phyloP scores from a whole-genome alignment of 495 filamentous ascomycete genomes.

The Penicillium diatomitis region DNA sequence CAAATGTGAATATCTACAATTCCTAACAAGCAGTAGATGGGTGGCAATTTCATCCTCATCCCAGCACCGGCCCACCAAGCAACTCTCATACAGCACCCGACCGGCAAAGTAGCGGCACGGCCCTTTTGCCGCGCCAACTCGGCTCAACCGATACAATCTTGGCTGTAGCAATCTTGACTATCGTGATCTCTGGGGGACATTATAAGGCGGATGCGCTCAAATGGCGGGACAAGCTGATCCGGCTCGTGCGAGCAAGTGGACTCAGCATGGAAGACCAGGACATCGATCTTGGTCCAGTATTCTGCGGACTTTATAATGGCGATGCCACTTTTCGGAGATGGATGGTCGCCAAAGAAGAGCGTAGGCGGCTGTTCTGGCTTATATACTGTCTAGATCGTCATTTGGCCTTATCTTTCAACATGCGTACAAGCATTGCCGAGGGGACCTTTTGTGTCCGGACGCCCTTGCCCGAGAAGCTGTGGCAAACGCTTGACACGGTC shows the following conservation, averaged over 20 bases:
- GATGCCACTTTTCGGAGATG: conserved; percentile 10
- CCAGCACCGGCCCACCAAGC: not conserved
- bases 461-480: conserved; percentile 24
- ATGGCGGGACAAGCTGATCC: conserved; percentile 24
- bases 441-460: conserved; percentile 31
- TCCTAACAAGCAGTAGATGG: conserved; percentile 4
- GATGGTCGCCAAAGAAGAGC: conserved; percentile 31
- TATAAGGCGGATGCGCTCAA: conserved; percentile 25
- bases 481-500: conserved; percentile 22
- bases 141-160: conserved; percentile 16
- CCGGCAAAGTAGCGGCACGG: conserved; percentile 4
- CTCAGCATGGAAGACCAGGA: conserved; percentile 18
- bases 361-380: conserved; percentile 42
- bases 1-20: not conserved
- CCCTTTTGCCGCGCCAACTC: conserved; percentile 7
- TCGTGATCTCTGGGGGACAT: conserved; percentile 22
- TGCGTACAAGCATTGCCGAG: conserved; percentile 36
- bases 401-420: conserved; percentile 42
- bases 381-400: conserved; percentile 44
- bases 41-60: conserved; percentile 10
- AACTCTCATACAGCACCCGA: conserved; percentile 2
- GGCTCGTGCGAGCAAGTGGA: conserved; percentile 19
- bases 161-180: conserved; percentile 18
- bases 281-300: conserved; percentile 12
- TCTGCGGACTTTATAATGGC: conserved; percentile 12